A percentile compares a stretch with the other conserved stretches of the same genome.
phyloP scores from a whole-genome alignment of 768 basidiomycete genomes.

The Lepiota subincarnata region DNA sequence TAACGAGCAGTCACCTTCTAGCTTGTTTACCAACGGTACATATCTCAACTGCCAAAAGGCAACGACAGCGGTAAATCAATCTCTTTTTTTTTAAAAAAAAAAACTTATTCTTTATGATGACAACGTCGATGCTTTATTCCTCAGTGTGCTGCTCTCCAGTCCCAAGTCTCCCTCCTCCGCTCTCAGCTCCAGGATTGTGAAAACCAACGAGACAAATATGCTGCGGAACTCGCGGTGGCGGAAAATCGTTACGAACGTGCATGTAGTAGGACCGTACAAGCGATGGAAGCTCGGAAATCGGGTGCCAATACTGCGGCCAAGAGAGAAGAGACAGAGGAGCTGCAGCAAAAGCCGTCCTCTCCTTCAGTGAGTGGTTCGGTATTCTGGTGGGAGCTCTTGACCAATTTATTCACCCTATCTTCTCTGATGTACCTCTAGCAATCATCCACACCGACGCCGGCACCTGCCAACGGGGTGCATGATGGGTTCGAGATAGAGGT shows the following conservation, averaged over 20 bases:
- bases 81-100: slow-evolving; percentile 10
- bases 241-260: slow-evolving; percentile 63
- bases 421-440: slow-evolving; percentile 48
- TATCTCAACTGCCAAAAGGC: slow-evolving; percentile 47
- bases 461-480: slow-evolving; percentile 35
- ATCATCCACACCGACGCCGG: slow-evolving; percentile 21
- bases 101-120: background rate
- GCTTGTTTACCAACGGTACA: slow-evolving; percentile 32
- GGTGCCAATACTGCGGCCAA: slow-evolving; percentile 24
- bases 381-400: slow-evolving; percentile 57
- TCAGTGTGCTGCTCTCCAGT: slow-evolving; percentile 55
- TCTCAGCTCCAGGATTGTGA: slow-evolving; percentile 47
- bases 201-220: slow-evolving; percentile 43
- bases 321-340: slow-evolving; percentile 42
- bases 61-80: slow-evolving; percentile 58
- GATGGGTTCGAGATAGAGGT: slow-evolving; percentile 33
- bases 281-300: slow-evolving; percentile 37
- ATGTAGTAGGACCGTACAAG: slow-evolving; percentile 48
- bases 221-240: slow-evolving; percentile 46
- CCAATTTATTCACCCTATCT: slow-evolving; percentile 33
- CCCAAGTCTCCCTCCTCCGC: slow-evolving; percentile 51
- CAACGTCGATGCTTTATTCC: background rate
- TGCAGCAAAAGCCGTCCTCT: slow-evolving; percentile 51
- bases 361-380: slow-evolving; percentile 69
- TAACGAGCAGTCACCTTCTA: slow-evolving; percentile 28